Evolutionary conservation across 306 rosid species (phyloP).

Genomic region (Glycine tomentella): DNA sequence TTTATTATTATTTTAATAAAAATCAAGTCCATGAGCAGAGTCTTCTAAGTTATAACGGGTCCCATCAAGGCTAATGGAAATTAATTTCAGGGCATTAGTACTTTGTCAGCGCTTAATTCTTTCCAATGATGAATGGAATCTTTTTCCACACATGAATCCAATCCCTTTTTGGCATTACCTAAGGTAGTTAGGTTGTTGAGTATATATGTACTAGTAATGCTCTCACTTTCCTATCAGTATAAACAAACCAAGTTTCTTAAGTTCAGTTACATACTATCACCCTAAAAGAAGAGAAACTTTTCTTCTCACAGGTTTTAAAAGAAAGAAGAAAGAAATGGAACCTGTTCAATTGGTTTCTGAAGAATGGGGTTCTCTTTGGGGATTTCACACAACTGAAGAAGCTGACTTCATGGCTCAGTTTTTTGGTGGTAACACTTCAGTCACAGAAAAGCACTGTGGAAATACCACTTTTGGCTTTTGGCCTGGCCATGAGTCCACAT

Average conservation of each 20-base stretch:
- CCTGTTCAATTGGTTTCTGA: slow-evolving; percentile 55
- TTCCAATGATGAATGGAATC: slow-evolving; percentile 44
- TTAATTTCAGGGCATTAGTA: slow-evolving; percentile 30
- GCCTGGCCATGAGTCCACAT: slow-evolving; percentile 51
- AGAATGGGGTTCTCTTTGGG: slow-evolving; percentile 74
- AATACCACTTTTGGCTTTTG: slow-evolving; percentile 54
- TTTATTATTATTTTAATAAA: slow-evolving; percentile 35
- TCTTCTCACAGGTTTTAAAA: background rate
- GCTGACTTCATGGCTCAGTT: slow-evolving; percentile 70
- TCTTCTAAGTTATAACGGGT: slow-evolving; percentile 42
- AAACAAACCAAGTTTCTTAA: slow-evolving; percentile 39
- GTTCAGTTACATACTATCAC: slow-evolving; percentile 11
- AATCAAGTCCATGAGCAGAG: slow-evolving; percentile 33
- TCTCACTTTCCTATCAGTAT: slow-evolving; percentile 35
- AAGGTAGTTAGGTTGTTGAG: background rate
- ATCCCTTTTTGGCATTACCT: slow-evolving; percentile 50
- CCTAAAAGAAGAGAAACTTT: slow-evolving; percentile 19
- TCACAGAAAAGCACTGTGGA: slow-evolving; percentile 41
- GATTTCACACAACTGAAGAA: slow-evolving; percentile 62
- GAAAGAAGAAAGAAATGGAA: slow-evolving; percentile 54
- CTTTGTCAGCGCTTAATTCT: slow-evolving; percentile 47
- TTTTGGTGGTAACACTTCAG: slow-evolving; percentile 43
- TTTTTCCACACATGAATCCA: slow-evolving; percentile 36
- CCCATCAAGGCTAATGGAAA: slow-evolving; percentile 41
- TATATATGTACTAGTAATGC: slow-evolving; percentile 51